These are phyloP conservation scores for Pholiota adiposa DNA, from an alignment of 1,284 basidiomycete species.

Conservation along the genomic window DNA sequence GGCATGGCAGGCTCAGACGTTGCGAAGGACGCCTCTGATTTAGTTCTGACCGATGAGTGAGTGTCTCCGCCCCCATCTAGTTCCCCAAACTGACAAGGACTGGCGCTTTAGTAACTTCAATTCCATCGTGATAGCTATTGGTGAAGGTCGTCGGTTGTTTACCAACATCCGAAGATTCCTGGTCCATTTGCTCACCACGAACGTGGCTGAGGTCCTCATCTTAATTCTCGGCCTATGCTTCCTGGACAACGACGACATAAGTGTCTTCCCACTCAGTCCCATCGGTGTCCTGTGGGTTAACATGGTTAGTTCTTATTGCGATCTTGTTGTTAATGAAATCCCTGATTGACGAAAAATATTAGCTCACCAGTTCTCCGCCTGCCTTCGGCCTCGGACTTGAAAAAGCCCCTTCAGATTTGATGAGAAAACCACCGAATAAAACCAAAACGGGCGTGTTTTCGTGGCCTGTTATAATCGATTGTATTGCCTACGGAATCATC, in stretches of 20 bases:
- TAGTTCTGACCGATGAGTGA: slow-evolving; percentile 68
- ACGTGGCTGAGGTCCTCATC: slow-evolving; percentile 64
- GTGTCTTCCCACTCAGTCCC: slow-evolving; percentile 73
- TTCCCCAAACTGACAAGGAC: neutral
- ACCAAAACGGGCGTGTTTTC: slow-evolving; percentile 58
- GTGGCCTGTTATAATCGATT: slow-evolving; percentile 53
- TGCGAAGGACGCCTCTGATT: slow-evolving; percentile 63
- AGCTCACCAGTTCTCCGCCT: slow-evolving; percentile 53
- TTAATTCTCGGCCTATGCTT: slow-evolving; percentile 71
- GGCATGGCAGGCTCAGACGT: slow-evolving; percentile 72
- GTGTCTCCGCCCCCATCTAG: slow-evolving; percentile 1
- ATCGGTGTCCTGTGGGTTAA: slow-evolving; percentile 68
- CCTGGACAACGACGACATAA: slow-evolving; percentile 55
- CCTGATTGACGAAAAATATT: neutral
- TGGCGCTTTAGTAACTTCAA: slow-evolving; percentile 56
- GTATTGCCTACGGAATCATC: slow-evolving; percentile 64
- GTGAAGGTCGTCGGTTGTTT: slow-evolving; percentile 60
- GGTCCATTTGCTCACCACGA: slow-evolving; percentile 56
- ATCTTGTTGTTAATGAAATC: neutral
- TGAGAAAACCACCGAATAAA: slow-evolving; percentile 56
- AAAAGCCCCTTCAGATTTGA: slow-evolving; percentile 56
- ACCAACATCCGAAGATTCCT: slow-evolving; percentile 51
- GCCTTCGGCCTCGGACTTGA: slow-evolving; percentile 68
- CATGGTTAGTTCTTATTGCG: slow-evolving; percentile 32
- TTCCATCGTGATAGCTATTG: slow-evolving; percentile 68